Evolutionary conservation across 2,329 filamentous ascomycete genomes (phyloP), one percentile per base, ranked within the genome.

Genomic region (Alternaria sp.): DNA sequence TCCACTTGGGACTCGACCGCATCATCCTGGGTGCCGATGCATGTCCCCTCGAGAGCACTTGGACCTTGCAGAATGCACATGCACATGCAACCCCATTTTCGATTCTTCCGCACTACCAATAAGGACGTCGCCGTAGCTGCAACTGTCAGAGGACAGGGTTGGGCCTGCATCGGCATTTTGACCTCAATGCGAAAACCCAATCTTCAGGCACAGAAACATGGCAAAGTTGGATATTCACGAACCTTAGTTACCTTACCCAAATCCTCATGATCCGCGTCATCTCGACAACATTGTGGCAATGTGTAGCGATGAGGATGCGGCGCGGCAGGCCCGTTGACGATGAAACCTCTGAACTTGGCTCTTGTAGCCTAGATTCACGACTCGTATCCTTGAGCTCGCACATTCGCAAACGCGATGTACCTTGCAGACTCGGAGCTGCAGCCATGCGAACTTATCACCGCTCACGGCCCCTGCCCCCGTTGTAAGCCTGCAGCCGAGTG

Each of bases 41-140:
- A 65, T 41, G 51, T 60, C 61, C 65, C 63, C 67, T 70, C 47
- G 23, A 23, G 12, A 50, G 55, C 56, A 28, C 57, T 51, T 47
- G 51, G 55, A 54, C 60, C 60, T 56, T 64, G 61, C 64, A 66
- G 45, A 60, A 44, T 68, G 60, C 60, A 61, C 56, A 72, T 67
- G 66, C 45, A 49, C 46, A 28, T 49, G 57, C 55, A 68, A 60
- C 60, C 60, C 67, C 72, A 75, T 61, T 74, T 49, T 60, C 44
- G 61, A 65, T 71, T 73, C 55, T 65, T 23, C 66, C 65, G 55
- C 63, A 14, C 67, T 64, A 61, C 76, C 74, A 77, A 78, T 75
- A 61, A 74, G 28, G 68, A 71, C 71, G 66, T 54, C 51, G 25
- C 60, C 58, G 55, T 62, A 61, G 47, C 58, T 61, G 61, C 60